Evolutionary conservation across 106 monocot genomes (phyloP).

Genomic region (Vanilla planifolia): DNA sequence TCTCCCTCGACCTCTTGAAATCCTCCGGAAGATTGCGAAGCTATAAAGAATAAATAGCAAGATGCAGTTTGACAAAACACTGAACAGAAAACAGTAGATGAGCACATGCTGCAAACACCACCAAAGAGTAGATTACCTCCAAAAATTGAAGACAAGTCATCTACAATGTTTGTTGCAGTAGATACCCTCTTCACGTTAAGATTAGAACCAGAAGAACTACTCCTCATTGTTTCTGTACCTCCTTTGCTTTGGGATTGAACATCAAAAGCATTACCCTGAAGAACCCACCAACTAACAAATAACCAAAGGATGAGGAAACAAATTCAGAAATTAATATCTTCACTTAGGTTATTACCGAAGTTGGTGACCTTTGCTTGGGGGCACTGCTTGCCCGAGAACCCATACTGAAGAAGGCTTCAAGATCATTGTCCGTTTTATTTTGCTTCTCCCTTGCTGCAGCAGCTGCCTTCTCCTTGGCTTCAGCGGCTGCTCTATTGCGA

Average conservation of each 20-base stretch:
- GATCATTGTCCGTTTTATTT: constrained; percentile 63
- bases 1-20: constrained; percentile 96
- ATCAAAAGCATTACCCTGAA: constrained; percentile 74
- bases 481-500: constrained; percentile 53
- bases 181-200: constrained; percentile 50
- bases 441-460: constrained; percentile 51
- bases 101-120: neutral
- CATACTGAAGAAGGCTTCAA: constrained; percentile 82
- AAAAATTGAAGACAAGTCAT: constrained; percentile 84
- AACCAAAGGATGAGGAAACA: neutral
- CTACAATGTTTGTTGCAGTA: constrained; percentile 70
- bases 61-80: neutral
- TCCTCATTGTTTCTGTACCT: constrained; percentile 18
- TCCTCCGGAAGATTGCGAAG: constrained; percentile 53
- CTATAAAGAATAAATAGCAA: constrained; percentile 20
- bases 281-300: constrained; percentile 4
- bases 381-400: constrained; percentile 69
- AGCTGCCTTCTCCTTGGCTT: constrained; percentile 30
- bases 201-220: constrained; percentile 43
- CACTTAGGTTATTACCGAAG: constrained; percentile 27
- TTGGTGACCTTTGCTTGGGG: constrained; percentile 61
- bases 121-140: constrained; percentile 44
- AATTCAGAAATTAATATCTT: neutral
- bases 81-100: neutral
- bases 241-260: constrained; percentile 37